Evolutionary conservation across 805 yeast species (phyloP).

Genomic region (Blastobotrys americana): DNA sequence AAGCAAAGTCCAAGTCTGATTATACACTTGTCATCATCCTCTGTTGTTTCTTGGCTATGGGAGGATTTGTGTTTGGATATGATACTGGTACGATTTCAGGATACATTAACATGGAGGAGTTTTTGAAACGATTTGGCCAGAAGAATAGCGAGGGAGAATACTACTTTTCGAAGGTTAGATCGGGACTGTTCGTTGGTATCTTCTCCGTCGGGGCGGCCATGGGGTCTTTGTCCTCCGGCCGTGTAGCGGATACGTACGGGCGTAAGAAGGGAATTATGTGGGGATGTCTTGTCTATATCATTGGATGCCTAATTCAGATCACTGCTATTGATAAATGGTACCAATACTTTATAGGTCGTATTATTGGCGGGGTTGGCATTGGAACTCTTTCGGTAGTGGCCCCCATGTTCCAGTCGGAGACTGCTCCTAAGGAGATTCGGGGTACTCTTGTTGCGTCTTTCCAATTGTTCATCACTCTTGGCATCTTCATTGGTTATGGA

Average conservation of each 20-base stretch:
- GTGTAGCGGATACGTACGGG: slow-evolving; percentile 42
- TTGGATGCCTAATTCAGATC: slow-evolving; percentile 48
- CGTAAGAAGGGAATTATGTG: slow-evolving; percentile 36
- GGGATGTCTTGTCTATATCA: slow-evolving; percentile 42
- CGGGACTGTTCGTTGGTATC: slow-evolving; percentile 65
- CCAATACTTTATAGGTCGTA: slow-evolving; percentile 60
- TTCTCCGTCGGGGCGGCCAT: slow-evolving; percentile 63
- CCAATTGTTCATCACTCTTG: slow-evolving; percentile 69
- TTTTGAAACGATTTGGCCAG: slow-evolving; percentile 43
- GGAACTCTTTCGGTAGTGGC: slow-evolving; percentile 73
- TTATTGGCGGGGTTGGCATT: slow-evolving; percentile 67
- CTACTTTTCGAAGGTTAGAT: slow-evolving; percentile 44
- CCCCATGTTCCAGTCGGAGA: slow-evolving; percentile 73
- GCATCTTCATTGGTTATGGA: slow-evolving; percentile 62
- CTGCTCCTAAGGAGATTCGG: slow-evolving; percentile 70
- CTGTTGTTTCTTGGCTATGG: slow-evolving; percentile 52
- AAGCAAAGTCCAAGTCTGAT: slow-evolving; percentile 7
- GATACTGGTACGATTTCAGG: slow-evolving; percentile 66
- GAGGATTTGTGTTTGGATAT: slow-evolving; percentile 61
- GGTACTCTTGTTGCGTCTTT: slow-evolving; percentile 72
- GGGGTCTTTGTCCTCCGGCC: slow-evolving; percentile 60
- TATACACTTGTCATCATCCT: slow-evolving; percentile 21
- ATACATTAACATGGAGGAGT: slow-evolving; percentile 52
- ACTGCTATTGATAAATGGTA: slow-evolving; percentile 35
- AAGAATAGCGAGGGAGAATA: slow-evolving; percentile 29